A percentile compares a stretch with the other conserved stretches of the same genome.
phyloP scores from a whole-genome alignment of 352 stramenopile species.

The Peronospora farinosa region DNA sequence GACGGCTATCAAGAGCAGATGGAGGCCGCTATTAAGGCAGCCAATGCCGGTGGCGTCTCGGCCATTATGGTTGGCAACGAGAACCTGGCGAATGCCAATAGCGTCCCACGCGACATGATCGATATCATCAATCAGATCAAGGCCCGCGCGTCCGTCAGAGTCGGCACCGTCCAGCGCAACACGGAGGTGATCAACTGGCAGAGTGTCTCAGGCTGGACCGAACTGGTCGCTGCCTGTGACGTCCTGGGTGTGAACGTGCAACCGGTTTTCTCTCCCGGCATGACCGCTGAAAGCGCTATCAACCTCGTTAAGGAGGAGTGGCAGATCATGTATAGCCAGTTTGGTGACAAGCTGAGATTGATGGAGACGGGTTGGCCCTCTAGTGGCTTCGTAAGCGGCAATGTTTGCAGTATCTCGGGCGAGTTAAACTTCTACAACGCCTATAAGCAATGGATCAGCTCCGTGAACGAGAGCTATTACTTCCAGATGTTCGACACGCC shows the following conservation, averaged over 20 bases:
- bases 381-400: slow-evolving; percentile 21
- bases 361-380: slow-evolving; percentile 52
- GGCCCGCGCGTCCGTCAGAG: slow-evolving; percentile 41
- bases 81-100: slow-evolving; percentile 30
- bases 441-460: slow-evolving; percentile 49
- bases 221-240: slow-evolving; percentile 11
- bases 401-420: slow-evolving; percentile 20
- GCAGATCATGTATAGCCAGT: slow-evolving; percentile 22
- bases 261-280: slow-evolving; percentile 21
- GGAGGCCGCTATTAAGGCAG: no score
- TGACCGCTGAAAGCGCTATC: slow-evolving; percentile 26
- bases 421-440: slow-evolving; percentile 23
- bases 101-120: slow-evolving; percentile 32
- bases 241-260: slow-evolving; percentile 54
- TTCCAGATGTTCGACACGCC: slow-evolving; percentile 69
- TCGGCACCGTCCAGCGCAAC: slow-evolving; percentile 62
- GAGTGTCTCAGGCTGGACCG: slow-evolving; percentile 7
- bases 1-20: no score
- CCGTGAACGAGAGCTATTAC: slow-evolving; percentile 43
- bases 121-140: slow-evolving; percentile 39
- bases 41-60: no score
- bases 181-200: slow-evolving; percentile 40
- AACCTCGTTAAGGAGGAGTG: slow-evolving; percentile 37
- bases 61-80: slow-evolving; percentile 61
- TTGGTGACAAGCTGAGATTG: slow-evolving; percentile 41